Base-by-base conservation (phyloP, 2,329 filamentous ascomycete genomes). In the Plenodomus tracheiphilus region DNA sequence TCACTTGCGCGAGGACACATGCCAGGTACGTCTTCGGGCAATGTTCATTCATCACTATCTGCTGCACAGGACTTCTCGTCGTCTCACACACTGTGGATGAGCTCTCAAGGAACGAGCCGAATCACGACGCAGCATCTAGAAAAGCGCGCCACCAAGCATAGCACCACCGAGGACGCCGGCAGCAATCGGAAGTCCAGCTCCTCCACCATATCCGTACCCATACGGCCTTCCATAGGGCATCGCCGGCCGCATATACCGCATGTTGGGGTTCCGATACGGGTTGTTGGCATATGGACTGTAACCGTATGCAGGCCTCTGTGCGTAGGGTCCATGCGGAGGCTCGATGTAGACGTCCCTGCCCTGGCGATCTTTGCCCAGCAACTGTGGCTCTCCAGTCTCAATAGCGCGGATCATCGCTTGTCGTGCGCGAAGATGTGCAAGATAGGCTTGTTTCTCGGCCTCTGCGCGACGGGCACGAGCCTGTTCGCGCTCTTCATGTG, bases 331-430 rank as follows among this genome's bases (percentile, higher is more conserved):
- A 20, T 70, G 68, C 1, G 81, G 81, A 8, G 82, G 81, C 2
- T 83, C 79, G 28, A 85, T 76, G 64, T 81, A 86, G n/a, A 85
- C 72, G 46, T 84, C 79, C 34, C 75, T 73, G 1, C 82, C 81
- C 25, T 81, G 67, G 10, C 63, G 61, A 61, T 85, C 81, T 53
- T 78, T 79, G 32, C 81, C 79, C 0, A 85, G 56, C 11, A 79
- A 72, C 53, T 84, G 81, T 13, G 82, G 81, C 61, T 82, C 68
- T 1, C 81, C 81, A 0, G 81, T 83, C 54, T 79, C 62, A 51
- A 79, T 71, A 1, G 82, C 81, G 13, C 69, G 69, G 8, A 71
- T 61, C 74, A 85, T 79, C 1, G 79, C 81, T 5, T 74, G 66
- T 1, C 82, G 75, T 22, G 81, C 71, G 6, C 72, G 67, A 46